Base-by-base conservation (phyloP, 192 early-diverging fungal species). In the Backusella australiensis region DNA sequence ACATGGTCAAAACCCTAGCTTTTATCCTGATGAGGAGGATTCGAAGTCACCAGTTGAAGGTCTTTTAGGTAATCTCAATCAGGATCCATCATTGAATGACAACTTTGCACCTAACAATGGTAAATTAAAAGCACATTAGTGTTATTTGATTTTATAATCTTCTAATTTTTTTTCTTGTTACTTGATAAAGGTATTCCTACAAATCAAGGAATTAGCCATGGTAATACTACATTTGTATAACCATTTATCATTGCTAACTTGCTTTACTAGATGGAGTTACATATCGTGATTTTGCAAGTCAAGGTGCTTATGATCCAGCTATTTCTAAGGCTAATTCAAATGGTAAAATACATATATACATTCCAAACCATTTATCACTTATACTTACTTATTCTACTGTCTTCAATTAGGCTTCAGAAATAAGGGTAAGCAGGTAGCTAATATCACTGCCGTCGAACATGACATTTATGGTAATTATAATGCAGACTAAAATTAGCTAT, bases 1-100 rank as follows among this genome's bases (percentile, higher is more conserved):
- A 15, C 39, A 71, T 42, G 70, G 70, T 34, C 70, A 71, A 34
- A 71, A 46, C 29, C 70, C 70, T 49, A 71, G 70, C 17, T 71
- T 71, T n/a, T 71, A 71, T 15, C 26, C 6, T 71, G 11, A 71
- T 39, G 21, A 69, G 0, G 3, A 35, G 26, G 12, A 63, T 63
- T 32, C 32, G 2, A 63, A 12, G 56, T 14, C 26, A 14, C 11
- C 23, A 26, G 14, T 14, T 29, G 17, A 1, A 0, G 19, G 17
- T n/a, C 19, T 6, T n/a, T 19, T 17, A n/a, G 46, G 19, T n/a
- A 49, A 49, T 49, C 19, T n/a, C n/a, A 49, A 49, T 49, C 46
- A 49, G 6, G 15, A 21, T n/a, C 17, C 19, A n/a, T 3, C 56
- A 63, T 12, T 4, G 14, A 7, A 2, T 63, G 3, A 11, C 29